phyloP scores from a whole-genome alignment of 176 grass and related monocot species.

The maize (Zea mays) region DNA sequence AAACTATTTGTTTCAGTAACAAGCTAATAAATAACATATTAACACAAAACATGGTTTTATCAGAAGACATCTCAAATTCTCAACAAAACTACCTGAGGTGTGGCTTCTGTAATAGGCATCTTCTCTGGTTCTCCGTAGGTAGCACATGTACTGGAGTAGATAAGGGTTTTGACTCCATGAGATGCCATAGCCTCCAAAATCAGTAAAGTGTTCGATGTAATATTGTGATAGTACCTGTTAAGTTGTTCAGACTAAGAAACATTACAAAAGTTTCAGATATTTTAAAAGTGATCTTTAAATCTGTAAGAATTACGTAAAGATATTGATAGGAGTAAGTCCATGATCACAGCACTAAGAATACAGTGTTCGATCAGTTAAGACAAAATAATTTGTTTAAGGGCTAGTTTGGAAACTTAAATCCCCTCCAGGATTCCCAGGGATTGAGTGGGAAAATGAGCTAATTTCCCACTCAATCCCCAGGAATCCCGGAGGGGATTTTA shows the following conservation, averaged over 20 bases:
- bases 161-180: constrained; percentile 72
- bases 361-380: constrained; percentile 13
- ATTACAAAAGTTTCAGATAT: constrained; percentile 9
- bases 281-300: background rate
- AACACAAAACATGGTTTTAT: constrained; percentile 15
- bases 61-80: constrained; percentile 21
- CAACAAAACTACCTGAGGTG: constrained; percentile 60
- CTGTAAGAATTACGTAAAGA: background rate
- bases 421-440: too few relatives aligned
- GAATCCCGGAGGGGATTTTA: too few relatives aligned
- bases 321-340: background rate
- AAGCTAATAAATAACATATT: constrained; percentile 8
- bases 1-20: constrained; percentile 21
- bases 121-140: constrained; percentile 81
- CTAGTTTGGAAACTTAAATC: too few relatives aligned
- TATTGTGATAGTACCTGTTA: constrained; percentile 82
- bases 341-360: constrained; percentile 16
- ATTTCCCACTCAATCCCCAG: too few relatives aligned
- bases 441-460: too few relatives aligned
- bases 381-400: background rate
- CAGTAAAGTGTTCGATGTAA: constrained; percentile 69
- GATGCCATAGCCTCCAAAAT: constrained; percentile 81
- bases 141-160: constrained; percentile 86
- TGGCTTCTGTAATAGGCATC: constrained; percentile 78
- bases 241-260: constrained; percentile 31